Base-by-base conservation (phyloP, 2,329 filamentous ascomycete species). In the Xenoacremonium recifei region DNA sequence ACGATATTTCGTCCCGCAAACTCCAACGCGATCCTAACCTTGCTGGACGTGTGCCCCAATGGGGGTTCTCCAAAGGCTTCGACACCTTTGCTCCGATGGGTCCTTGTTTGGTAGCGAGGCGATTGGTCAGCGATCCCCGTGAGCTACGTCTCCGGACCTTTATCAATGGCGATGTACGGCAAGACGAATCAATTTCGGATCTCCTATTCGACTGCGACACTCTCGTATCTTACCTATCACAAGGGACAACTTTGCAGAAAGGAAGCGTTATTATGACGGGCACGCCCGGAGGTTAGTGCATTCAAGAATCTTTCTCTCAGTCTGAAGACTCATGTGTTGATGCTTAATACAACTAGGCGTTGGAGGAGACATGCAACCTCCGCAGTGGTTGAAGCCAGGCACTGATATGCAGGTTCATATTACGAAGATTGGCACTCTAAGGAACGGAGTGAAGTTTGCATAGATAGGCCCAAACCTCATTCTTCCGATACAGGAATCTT, bases 1-100 rank as follows among this genome's bases (percentile, higher is more conserved):
- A 82, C 48, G 78, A 82, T 48, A 64, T 82, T 1, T 75, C 72
- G 0, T 68, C 70, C 0, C 69, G 78, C 0, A 76, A 77, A 46
- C 61, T 72, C 23, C 78, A 82, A 48, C 61, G 72, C 4, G 70
- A 79, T 16, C 70, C 73, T 0, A 58, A 57, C 0, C 61, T 70
- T 3, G 76, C 76, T 0, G 76, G 76, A 0, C 66, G 61, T 1
- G 72, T 80, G 0, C 77, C 76, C 0, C 78, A 82, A 53, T 80
- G 74, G 72, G 69, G 71, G 0, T 81, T 79, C 48, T 70, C 66
- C 13, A 80, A 81, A 49, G 73, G 75, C 0, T 81, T 81, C 40
- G 76, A 82, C 48, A 76, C 68, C 0, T 80, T 67, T 48, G 73
- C 73, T 1, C 79, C 77, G 0, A 42, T 81, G 0, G 77, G 77